These are phyloP conservation scores for Meripilus lineatus DNA, from an alignment of 1,284 basidiomycete genomes.

Conservation along the genomic window DNA sequence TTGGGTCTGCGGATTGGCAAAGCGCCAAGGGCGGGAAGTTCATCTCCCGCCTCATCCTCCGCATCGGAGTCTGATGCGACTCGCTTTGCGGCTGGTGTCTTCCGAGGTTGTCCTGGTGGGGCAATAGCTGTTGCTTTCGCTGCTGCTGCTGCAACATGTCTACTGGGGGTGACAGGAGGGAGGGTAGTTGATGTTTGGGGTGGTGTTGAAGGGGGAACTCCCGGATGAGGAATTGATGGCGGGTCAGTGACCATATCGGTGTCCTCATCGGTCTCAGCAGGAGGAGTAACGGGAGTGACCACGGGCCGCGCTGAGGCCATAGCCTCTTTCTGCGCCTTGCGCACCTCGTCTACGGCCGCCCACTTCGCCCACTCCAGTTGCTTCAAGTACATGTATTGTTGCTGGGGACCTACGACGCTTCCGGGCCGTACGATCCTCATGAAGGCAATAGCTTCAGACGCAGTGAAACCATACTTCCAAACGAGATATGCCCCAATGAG, in stretches of 20 bases:
- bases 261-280: constrained; percentile 63
- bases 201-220: constrained; percentile 29
- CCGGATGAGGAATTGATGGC: constrained; percentile 27
- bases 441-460: constrained; percentile 94
- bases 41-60: constrained; percentile 54
- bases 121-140: constrained; percentile 64
- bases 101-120: constrained; percentile 80
- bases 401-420: constrained; percentile 91
- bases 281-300: constrained; percentile 77
- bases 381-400: constrained; percentile 96
- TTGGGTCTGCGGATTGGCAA: constrained; percentile 32
- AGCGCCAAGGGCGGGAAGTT: constrained; percentile 54
- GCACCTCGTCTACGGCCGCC: constrained; percentile 79
- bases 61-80: constrained; percentile 58
- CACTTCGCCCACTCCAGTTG: constrained; percentile 93
- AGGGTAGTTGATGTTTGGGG: constrained; percentile 29
- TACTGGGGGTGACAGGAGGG: constrained; percentile 74
- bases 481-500: constrained; percentile 97
- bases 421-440: constrained; percentile 97
- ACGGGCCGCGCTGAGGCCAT: constrained; percentile 40
- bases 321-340: constrained; percentile 40
- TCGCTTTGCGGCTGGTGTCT: constrained; percentile 76
- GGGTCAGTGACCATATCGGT: constrained; percentile 35
- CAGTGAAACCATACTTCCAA: constrained; percentile 99
- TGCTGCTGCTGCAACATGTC: constrained; percentile 62